A percentile compares a stretch with the other conserved stretches of the same genome.
phyloP scores from a whole-genome alignment of 2,329 filamentous ascomycete genomes.

The Scedosporium apiospermum region DNA sequence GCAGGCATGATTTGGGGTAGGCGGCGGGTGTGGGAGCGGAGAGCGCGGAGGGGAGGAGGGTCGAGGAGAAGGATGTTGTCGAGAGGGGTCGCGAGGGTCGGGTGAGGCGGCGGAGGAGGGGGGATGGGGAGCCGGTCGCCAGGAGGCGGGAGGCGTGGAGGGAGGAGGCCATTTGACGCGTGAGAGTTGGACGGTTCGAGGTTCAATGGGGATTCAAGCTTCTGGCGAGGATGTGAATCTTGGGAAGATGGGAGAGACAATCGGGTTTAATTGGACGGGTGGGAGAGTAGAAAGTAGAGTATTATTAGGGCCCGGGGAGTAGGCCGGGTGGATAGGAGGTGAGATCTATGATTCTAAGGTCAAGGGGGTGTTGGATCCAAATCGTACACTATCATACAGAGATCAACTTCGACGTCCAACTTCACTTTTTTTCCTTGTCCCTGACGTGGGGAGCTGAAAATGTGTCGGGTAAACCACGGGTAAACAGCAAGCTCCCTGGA shows the following conservation, averaged over 20 bases:
- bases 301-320: neutral
- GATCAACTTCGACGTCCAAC: neutral
- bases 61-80: neutral
- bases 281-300: neutral
- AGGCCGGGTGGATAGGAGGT: neutral
- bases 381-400: neutral
- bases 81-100: neutral
- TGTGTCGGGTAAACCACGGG: neutral
- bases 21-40: slow-evolving; percentile 5
- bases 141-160: neutral
- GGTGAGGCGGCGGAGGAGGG: slow-evolving; percentile 2
- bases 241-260: neutral
- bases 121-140: neutral
- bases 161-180: neutral
- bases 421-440: neutral
- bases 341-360: neutral
- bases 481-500: neutral
- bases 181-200: neutral
- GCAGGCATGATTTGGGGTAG: neutral
- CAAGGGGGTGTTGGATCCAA: neutral
- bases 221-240: neutral
- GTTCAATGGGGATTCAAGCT: neutral
- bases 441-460: neutral
- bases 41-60: slow-evolving; percentile 5
- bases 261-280: neutral